Conservation (phyloP, 495 filamentous ascomycete genomes). For the Daldinia concentrica region DNA sequence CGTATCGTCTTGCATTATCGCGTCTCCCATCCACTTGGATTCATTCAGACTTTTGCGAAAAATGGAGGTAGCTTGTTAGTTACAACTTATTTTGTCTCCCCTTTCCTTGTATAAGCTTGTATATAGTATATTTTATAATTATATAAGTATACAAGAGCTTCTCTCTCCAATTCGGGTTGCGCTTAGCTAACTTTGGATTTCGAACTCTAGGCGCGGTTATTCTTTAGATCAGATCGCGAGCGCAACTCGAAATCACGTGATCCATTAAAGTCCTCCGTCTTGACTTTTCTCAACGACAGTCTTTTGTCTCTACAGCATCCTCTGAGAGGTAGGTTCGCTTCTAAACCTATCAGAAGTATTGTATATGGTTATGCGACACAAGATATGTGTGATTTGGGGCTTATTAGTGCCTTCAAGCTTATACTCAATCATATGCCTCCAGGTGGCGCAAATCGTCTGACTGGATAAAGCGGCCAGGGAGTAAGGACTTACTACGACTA, state of each 20-base stretch:
- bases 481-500: conserved; percentile 6
- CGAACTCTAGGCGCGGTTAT: conserved; percentile 10
- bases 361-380: conserved; percentile 22
- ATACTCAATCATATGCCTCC: conserved; percentile 22
- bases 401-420: conserved; percentile 1
- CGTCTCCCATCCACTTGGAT: conserved; percentile 29
- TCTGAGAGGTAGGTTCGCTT: neutral
- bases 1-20: conserved; percentile 24
- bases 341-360: neutral
- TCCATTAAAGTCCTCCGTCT: conserved; percentile 2
- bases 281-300: neutral
- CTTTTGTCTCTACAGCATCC: conserved; percentile 12
- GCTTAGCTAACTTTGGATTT: conserved; percentile 4
- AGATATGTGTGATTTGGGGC: neutral
- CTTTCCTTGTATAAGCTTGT: neutral
- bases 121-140: neutral
- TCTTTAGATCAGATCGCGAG: conserved; percentile 26
- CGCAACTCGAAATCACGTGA: conserved; percentile 38
- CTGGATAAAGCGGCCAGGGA: conserved; percentile 4
- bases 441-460: conserved; percentile 36
- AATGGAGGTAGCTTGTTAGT: conserved; percentile 6
- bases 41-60: conserved; percentile 12
- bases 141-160: neutral
- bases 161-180: neutral
- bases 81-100: neutral